Evolutionary conservation across 169 alveolate species (phyloP).

Genomic region (Plasmodium ovale): DNA sequence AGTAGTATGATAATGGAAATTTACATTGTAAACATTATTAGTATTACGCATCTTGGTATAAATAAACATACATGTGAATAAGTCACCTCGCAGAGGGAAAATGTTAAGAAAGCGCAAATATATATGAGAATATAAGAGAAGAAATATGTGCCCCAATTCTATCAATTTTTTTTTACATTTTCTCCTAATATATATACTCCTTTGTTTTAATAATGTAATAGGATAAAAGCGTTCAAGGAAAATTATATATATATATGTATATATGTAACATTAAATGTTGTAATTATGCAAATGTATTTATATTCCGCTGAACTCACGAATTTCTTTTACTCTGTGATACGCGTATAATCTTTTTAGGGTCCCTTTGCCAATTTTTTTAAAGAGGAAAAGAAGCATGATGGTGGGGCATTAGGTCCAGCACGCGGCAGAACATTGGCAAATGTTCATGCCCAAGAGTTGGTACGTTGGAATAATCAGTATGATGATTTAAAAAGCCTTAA

Average conservation of each 20-base stretch:
- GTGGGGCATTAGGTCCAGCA: background rate
- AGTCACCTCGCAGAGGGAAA: background rate
- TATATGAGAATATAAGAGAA: background rate
- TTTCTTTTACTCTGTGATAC: background rate
- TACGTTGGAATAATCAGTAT: background rate
- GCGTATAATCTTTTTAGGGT: background rate
- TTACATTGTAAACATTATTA: background rate
- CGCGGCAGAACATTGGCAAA: background rate
- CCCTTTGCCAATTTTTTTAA: background rate
- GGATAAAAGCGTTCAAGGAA: background rate
- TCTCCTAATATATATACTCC: background rate
- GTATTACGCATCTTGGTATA: background rate
- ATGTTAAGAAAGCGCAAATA: background rate
- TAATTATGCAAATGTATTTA: background rate
- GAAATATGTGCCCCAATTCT: background rate
- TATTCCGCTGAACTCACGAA: background rate
- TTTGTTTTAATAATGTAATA: background rate
- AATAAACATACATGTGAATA: background rate
- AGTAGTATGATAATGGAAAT: background rate
- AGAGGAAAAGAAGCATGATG: constrained; percentile 1
- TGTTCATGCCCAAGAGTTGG: background rate
- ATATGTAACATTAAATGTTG: background rate
- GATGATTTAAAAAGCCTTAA: background rate
- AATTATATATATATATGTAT: background rate
- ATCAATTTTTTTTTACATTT: background rate